phyloP scores from a whole-genome alignment of 2,329 filamentous ascomycete species.

The Orbilia javanica region DNA sequence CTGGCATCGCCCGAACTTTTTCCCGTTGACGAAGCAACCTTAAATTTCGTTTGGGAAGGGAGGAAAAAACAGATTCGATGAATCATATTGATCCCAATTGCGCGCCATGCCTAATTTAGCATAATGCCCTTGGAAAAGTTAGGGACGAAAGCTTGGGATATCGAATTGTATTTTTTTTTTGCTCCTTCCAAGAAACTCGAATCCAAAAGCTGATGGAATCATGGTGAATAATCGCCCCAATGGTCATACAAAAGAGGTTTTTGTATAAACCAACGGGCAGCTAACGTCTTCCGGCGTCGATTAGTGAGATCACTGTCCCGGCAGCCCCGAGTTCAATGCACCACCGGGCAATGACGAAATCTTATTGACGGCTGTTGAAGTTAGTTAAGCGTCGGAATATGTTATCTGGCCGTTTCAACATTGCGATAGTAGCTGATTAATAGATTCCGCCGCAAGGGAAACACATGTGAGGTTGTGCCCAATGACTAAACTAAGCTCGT shows the following conservation, averaged over 20 bases:
- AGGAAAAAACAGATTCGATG: slow-evolving; percentile 29
- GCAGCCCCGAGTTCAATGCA: background rate
- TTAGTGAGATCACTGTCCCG: background rate
- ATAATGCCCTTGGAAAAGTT: background rate
- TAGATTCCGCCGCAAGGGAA: slow-evolving; percentile 16
- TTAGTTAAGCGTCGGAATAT: background rate
- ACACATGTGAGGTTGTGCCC: slow-evolving; percentile 52
- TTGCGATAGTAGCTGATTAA: slow-evolving; percentile 8
- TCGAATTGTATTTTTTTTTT: background rate
- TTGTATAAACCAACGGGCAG: background rate
- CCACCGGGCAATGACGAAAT: slow-evolving; percentile 36
- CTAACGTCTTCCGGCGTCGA: background rate
- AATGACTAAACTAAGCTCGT: slow-evolving; percentile 58
- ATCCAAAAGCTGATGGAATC: background rate
- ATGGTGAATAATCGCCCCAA: background rate
- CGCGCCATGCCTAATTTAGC: slow-evolving; percentile 5
- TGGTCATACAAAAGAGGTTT: background rate
- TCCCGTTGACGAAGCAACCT: slow-evolving; percentile 25
- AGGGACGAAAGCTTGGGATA: background rate
- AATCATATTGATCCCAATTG: slow-evolving; percentile 34
- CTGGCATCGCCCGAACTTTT: slow-evolving; percentile 9
- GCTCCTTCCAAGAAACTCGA: background rate
- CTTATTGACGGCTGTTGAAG: background rate
- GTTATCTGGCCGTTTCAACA: slow-evolving; percentile 36
- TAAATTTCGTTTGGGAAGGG: slow-evolving; percentile 27